Base-by-base conservation (phyloP, 2,329 filamentous ascomycete species). In the Tympanopsis confertula region DNA sequence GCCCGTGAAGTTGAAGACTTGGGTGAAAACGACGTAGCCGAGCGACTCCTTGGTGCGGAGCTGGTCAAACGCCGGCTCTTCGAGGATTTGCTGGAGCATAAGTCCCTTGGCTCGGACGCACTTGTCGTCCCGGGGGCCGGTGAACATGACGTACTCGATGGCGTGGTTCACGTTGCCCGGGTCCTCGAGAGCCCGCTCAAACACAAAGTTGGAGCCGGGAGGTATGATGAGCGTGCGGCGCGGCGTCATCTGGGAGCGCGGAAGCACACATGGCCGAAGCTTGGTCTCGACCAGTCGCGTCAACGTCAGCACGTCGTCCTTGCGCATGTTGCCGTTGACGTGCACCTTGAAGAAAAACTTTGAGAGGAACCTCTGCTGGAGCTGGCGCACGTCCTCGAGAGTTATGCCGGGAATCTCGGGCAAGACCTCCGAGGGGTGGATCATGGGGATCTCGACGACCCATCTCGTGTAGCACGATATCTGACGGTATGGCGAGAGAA, bases 41-140 rank as follows among this genome's bases (percentile, higher is more conserved):
- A 98, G 79, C 60, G 98, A 89, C 57, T 98, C 89, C 59, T 96
- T 95, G 32, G 91, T 96, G 36, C 91, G 78, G 5, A 98, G 70
- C 56, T 94, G 87, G 58, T 98, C 86, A 53, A 96, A 98, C 5
- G 83, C 83, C 3, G 88, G 88, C 61, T 98, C 91, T 40, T 94
- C 84, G 0, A 86, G 79, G 62, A 98, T 83, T 58, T 96, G 91
- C 19, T 86, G 82, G 30, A 95, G 71, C 4, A 98, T 69, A 30
- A 93, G 67, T 1, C 85, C 71, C 57, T 84, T 87, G 13, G 88
- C 84, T 14, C 86, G 76, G 12, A 84, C 58, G 4, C 59, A 53
- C n/a, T 78, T 71, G 51, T 94, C 79, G 3, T 74, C 69, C 45
- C 78, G 74, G 44, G 75, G 71, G 15, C 84, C 83, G 35, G 86